Evolutionary conservation across 1,284 basidiomycete species (phyloP), one percentile per base, ranked within the genome.

Genomic region (Leccinum huronense): DNA sequence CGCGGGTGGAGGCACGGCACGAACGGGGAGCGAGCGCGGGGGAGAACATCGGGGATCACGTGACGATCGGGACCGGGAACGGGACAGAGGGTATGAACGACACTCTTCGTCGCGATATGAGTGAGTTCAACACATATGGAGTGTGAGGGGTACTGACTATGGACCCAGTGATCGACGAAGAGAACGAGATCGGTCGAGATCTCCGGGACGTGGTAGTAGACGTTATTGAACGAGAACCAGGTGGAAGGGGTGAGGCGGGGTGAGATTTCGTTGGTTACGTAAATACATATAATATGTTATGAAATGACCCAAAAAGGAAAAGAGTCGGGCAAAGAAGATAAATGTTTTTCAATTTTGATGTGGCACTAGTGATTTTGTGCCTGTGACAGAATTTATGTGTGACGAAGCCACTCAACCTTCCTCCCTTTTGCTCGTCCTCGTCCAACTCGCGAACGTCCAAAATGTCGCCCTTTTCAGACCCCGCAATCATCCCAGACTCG

Each of bases 121-220:
- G 90, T 92, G 72, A 81, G 89, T 85, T 27, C 23, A 27, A 27
- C 23, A 27, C 23, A 55, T 16, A 56, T 53, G n/a, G 6, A 3
- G 51, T 38, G 57, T n/a, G 53, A 38, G 63, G 14, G 36, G 23
- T 57, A 14, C 57, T 73, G 42, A 75, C 60, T 45, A 65, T 64
- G 40, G 30, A 14, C 60, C 23, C 23, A 74, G 86, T 70, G 86
- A 88, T 77, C 83, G 88, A 74, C 82, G 87, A 59, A 78, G 86
- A 71, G 88, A 88, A 72, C 80, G 90, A 70, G 90, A 92, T 72
- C 88, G 90, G 67, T 93, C 90, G 67, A 84, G 91, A 74, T 92
- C 91, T 66, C 90, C 90, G 27, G 84, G 87, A 56, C 80, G 90
- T 57, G 65, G 71, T 67, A 81, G 71, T 67, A 81, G 89, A 77